A percentile compares a stretch with the other conserved stretches of the same genome.
These are phyloP conservation scores for Xylariaceae sp. DNA, from an alignment of 2,329 filamentous ascomycete species.

Conservation along the genomic window DNA sequence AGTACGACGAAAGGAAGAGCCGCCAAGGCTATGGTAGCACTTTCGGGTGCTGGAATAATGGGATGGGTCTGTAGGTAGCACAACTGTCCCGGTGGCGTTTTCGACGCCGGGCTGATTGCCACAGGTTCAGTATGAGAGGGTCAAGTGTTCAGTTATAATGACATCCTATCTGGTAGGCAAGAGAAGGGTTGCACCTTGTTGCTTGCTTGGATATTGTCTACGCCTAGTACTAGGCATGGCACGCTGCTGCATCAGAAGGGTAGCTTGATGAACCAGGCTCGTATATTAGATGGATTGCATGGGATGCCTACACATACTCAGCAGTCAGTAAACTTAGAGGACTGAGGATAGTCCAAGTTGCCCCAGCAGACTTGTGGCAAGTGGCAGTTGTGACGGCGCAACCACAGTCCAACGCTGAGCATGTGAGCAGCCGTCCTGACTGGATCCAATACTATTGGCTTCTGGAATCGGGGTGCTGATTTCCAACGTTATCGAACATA, in stretches of 20 bases:
- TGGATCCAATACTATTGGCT: background rate
- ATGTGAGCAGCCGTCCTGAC: background rate
- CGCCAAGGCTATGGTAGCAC: conserved; percentile 19
- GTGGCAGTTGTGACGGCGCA: background rate
- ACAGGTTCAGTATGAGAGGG: conserved; percentile 10
- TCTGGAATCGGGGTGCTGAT: background rate
- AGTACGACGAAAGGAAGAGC: conserved; percentile 11
- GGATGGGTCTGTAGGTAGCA: conserved; percentile 12
- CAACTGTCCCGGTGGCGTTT: conserved; percentile 1
- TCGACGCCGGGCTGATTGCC: background rate
- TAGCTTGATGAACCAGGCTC: conserved; percentile 21
- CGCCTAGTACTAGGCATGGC: conserved; percentile 7
- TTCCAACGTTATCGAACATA: too few relatives aligned
- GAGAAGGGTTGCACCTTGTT: background rate
- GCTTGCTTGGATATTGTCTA: too few relatives aligned
- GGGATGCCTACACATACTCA: background rate
- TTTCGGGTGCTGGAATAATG: conserved; percentile 1
- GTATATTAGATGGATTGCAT: conserved; percentile 19
- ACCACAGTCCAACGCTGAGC: background rate
- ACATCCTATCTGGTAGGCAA: background rate
- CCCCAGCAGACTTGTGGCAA: background rate
- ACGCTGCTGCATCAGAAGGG: conserved; percentile 7
- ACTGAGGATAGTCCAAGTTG: background rate
- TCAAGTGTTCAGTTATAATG: conserved; percentile 18
- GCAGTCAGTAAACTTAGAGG: too few relatives aligned